Evolutionary conservation across 1,284 basidiomycete genomes (phyloP), one percentile per base, ranked within the genome.

Genomic region (Phellinidium pouzarii): DNA sequence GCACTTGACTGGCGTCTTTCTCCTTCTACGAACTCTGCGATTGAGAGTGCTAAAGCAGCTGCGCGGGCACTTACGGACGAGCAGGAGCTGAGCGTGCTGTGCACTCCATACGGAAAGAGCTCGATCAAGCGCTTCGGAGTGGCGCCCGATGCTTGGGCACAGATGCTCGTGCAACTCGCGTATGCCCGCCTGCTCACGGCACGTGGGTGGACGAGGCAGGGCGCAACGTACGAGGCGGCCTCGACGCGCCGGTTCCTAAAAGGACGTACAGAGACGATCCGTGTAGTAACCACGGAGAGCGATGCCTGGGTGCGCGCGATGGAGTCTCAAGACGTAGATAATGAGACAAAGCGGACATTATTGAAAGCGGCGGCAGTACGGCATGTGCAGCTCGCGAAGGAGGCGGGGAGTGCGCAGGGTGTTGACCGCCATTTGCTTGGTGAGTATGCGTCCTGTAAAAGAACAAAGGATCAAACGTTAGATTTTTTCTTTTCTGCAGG

Each of bases 131-230:
- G 75, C 48, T 91, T 88, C 63, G 84, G 87, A 44, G 81, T 88
- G 22, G 87, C 87, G 19, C 92, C 92, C 1, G 93, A 95, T 64
- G 87, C 87, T n/a, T 95, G 91, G 91, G 82, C 87, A 26, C 93
- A 95, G 71, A 85, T 94, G 80, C 70, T 88, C 59, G 76, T 94
- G 54, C 92, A 95, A 67, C 72, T 95, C 44, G 92, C 91, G 4
- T 92, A 91, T 65, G 79, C 73, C 57, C 78, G 90, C 6, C 73
- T 92, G 48, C 68, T 84, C 4, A 19, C 23, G 5, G 57, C 60
- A 56, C 51, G 52, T 47, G 53, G 55, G 34, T 20, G 36, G 40
- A 22, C 55, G 44, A 44, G 53, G 3, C 40, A 43, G 72, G 76
- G 84, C 5, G 86, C 78, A 3, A 92, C 92, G 19, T 95, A 95